Evolutionary conservation across 202 grass and related monocot genomes (phyloP), one percentile per base, ranked within the genome.

Genomic region (Brachypodium distachyon): DNA sequence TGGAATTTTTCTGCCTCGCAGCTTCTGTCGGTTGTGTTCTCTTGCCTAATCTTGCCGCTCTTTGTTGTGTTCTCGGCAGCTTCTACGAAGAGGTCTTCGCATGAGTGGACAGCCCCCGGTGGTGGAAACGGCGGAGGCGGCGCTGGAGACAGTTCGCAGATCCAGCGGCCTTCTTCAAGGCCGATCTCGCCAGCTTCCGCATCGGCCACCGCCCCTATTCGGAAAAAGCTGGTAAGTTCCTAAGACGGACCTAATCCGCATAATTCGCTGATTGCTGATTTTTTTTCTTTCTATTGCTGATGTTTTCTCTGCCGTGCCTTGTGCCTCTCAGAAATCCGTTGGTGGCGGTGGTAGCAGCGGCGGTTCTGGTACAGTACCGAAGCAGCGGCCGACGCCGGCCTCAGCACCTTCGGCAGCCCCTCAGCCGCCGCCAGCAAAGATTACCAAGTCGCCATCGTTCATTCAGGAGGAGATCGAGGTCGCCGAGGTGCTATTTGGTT

Each of bases 391-490:
- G 27, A 34, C 72, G 18, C 57, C 72, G 19, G 61, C 86, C 0
- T 48, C 77, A 51, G 77, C 77, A 5, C 81, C 77, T 36, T 58
- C 77, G 10, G 57, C 76, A 13, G 52, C 79, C 8, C 87, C 87
- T 6, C 86, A 86, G 70, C 85, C 55, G 3, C 83, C 67, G 0
- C 89, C 87, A 4, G 32, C 89, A 0, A 96, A 99, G 80, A 82
- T 90, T 31, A 81, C 85, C 0, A 96, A 99, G 73, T 87, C 87
- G 5, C 61, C 92, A 0, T 93, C 84, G 77, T 99, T 96, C 78
- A 90, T 92, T 7, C 92, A 91, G 34, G 96, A 99, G 81, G 96
- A 99, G 77, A 96, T 96, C 48, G 96, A 99, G 89, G 91, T 99
- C 14, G 96, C 96, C 7, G 96, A 99, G 90, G 96, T 99, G 21